Conservation (phyloP, 495 filamentous ascomycete genomes). For the Penicillium odoratum region DNA sequence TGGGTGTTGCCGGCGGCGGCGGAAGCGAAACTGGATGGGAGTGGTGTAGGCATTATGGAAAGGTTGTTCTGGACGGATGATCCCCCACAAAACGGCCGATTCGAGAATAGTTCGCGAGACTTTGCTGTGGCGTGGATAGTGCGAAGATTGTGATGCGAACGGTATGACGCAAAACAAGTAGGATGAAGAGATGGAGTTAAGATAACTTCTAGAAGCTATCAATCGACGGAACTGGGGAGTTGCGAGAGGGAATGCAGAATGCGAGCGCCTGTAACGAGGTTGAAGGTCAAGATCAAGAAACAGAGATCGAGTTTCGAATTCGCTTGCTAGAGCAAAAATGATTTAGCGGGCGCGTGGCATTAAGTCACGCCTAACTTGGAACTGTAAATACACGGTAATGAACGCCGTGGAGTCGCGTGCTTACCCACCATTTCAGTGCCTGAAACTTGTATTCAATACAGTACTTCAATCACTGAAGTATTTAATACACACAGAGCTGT, state of each 20-base stretch:
- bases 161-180: conserved; percentile 24
- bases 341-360: conserved; percentile 32
- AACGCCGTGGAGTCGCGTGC: conserved; percentile 13
- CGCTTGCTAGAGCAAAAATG: conserved; percentile 35
- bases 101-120: conserved; percentile 24
- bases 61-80: conserved; percentile 21
- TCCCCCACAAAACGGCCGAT: conserved; percentile 26
- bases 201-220: conserved; percentile 26
- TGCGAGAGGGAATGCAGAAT: conserved; percentile 25
- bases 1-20: conserved; percentile 73
- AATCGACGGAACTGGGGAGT: conserved; percentile 17
- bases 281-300: conserved; percentile 21
- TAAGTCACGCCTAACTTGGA: conserved; percentile 6
- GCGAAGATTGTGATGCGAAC: conserved; percentile 28
- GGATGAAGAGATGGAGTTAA: conserved; percentile 5
- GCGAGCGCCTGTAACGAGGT: conserved; percentile 29
- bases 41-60: conserved; percentile 68
- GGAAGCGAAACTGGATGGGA: conserved; percentile 81
- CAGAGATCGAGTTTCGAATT: conserved; percentile 33
- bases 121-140: conserved; percentile 21
- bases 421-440: background rate
- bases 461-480: background rate
- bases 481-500: background rate
- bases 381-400: conserved; percentile 17
- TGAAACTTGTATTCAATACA: background rate